Base-by-base conservation (phyloP, 306 rosid species). In the Astragalus glycyphyllos region DNA sequence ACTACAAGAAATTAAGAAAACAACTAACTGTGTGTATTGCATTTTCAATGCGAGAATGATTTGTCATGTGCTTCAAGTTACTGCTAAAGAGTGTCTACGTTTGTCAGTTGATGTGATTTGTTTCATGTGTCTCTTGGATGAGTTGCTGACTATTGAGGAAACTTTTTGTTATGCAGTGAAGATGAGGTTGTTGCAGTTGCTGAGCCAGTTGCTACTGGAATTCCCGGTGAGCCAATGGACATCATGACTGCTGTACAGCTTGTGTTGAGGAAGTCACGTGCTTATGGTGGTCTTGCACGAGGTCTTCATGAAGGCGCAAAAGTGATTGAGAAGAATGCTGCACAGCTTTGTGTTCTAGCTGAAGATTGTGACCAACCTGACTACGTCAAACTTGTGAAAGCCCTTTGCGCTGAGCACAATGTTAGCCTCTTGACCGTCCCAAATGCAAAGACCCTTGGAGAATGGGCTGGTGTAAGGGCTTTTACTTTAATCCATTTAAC, bases 341-440 rank as follows among this genome's bases (percentile, higher is more conserved):
- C 66, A 9, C 66, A 60, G 34, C 66, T 60, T 26, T 60, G 66
- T 60, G 66, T 60, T 60, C 49, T 60, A 8, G 66, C 66, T 1
- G 66, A 60, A 60, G 66, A 60, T 60, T 60, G 66, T 14, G 66
- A 60, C 32, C 66, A 60, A 60, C 66, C 66, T 15, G 66, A 60
- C 40, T 60, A 37, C 9, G 66, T 60, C 32, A 59, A 59, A 59
- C 4, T 59, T 46, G 66, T 59, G 48, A 59, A 59, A 59, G 66
- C 66, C 13, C 66, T 59, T 5, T 59, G 66, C 10, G 66, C 66
- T 0, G 66, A 59, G 13, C 66, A 59, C 26, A 59, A 60, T 60
- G 66, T 60, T 60, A 60, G 66, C 31, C 4, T 38, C 32, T 60
- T 60, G 66, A 60, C 66, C 8, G 66, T 60, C 38, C 66, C 66